Evolutionary conservation across 352 stramenopile genomes (phyloP).

Genomic region (Globisporangium recalcitrans): DNA sequence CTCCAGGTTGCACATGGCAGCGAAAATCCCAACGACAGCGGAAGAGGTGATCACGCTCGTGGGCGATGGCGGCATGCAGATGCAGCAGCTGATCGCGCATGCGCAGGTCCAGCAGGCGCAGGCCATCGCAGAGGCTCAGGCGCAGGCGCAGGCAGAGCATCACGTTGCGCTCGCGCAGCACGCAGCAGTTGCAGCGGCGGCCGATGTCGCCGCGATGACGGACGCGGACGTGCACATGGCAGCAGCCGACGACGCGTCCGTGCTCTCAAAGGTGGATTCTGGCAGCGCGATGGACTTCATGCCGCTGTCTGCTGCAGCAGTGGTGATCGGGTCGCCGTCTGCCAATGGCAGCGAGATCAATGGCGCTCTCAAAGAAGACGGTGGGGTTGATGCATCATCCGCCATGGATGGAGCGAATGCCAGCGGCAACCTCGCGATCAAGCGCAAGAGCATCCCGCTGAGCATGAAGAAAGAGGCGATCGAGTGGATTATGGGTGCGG

Average conservation of each 20-base stretch:
- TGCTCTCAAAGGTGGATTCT: slow-evolving; percentile 6
- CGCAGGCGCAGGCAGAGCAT: slow-evolving; percentile 7
- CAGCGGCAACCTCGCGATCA: slow-evolving; percentile 21
- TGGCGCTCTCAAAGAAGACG: neutral
- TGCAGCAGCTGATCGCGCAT: slow-evolving; percentile 59
- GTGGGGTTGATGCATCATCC: neutral
- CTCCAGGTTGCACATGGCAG: slow-evolving; percentile 13
- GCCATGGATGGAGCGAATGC: neutral
- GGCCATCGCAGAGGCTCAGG: slow-evolving; percentile 12
- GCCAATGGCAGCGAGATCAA: neutral
- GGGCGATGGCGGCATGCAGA: slow-evolving; percentile 38
- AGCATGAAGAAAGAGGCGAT: slow-evolving; percentile 84
- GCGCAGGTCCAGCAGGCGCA: slow-evolving; percentile 39
- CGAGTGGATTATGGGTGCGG: slow-evolving; percentile 69
- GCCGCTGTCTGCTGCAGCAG: slow-evolving; percentile 21
- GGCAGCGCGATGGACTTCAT: slow-evolving; percentile 23
- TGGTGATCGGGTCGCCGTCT: slow-evolving; percentile 13
- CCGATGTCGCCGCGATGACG: slow-evolving; percentile 6
- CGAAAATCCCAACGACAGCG: slow-evolving; percentile 38
- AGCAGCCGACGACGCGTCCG: neutral
- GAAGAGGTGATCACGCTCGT: slow-evolving; percentile 61
- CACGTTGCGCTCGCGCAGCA: slow-evolving; percentile 21
- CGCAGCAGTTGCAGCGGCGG: neutral
- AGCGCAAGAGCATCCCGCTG: slow-evolving; percentile 71
- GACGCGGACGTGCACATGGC: slow-evolving; percentile 11